phyloP scores from a whole-genome alignment of 306 rosid species.

The Malus asiatica region DNA sequence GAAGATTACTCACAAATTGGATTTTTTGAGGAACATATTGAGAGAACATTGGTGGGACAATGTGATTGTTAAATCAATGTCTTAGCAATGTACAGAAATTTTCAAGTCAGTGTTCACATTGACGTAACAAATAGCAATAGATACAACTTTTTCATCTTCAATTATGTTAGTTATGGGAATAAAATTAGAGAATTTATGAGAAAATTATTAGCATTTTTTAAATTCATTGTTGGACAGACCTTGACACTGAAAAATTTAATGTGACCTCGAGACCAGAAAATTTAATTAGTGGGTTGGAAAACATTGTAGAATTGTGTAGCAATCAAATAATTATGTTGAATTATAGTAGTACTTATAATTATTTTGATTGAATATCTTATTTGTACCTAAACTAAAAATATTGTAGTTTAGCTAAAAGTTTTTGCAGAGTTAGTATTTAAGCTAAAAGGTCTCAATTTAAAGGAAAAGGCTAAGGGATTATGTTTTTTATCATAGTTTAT shows the following conservation, averaged over 20 bases:
- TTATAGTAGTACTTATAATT: too few relatives aligned
- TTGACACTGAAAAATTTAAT: too few relatives aligned
- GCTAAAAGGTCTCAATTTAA: too few relatives aligned
- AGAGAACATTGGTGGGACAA: neutral
- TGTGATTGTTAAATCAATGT: neutral
- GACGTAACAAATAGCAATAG: neutral
- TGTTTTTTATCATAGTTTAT: too few relatives aligned
- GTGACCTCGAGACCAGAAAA: neutral
- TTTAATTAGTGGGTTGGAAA: too few relatives aligned
- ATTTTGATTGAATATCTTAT: neutral
- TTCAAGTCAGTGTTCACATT: neutral
- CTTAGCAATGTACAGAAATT: neutral
- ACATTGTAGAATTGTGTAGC: neutral
- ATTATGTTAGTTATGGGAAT: neutral
- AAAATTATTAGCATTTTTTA: too few relatives aligned
- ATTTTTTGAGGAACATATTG: neutral
- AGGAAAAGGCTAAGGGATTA: too few relatives aligned
- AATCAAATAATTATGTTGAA: too few relatives aligned
- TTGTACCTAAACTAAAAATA: neutral
- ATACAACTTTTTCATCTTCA: neutral
- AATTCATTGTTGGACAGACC: too few relatives aligned
- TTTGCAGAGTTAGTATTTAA: neutral
- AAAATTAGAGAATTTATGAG: too few relatives aligned
- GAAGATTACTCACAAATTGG: neutral
- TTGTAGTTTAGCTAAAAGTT: too few relatives aligned